These are phyloP conservation scores for Calonectria pseudoreteaudii DNA, from an alignment of 2,329 filamentous ascomycete genomes.

Conservation along the genomic window DNA sequence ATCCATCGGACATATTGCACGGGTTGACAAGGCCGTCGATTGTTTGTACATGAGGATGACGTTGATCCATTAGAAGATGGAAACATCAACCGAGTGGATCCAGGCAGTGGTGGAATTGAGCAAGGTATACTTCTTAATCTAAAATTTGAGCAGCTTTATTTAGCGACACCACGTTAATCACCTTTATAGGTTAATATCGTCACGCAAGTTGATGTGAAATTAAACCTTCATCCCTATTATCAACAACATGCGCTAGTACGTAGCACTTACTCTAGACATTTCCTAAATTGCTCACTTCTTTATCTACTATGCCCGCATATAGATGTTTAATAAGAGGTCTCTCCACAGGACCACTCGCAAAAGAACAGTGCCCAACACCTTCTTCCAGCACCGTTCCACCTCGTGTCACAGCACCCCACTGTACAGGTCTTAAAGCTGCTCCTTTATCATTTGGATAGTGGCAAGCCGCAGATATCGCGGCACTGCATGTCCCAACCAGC, in stretches of 20 bases:
- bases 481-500: background rate
- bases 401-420: background rate
- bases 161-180: background rate
- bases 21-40: too few relatives aligned
- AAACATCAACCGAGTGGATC: background rate
- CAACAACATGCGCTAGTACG: too few relatives aligned
- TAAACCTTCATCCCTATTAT: too few relatives aligned
- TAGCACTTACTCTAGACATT: background rate
- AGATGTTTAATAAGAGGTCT: background rate
- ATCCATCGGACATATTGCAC: too few relatives aligned
- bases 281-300: background rate
- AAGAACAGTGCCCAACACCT: background rate
- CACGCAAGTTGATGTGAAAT: too few relatives aligned
- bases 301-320: background rate
- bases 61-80: background rate
- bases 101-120: background rate
- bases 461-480: background rate
- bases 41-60: too few relatives aligned
- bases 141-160: background rate
- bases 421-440: background rate
- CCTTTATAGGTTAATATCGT: too few relatives aligned
- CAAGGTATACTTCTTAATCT: background rate
- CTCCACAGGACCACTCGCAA: background rate
- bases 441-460: background rate
- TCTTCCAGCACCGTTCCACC: background rate